phyloP scores from a whole-genome alignment of 2,329 filamentous ascomycete species.

The Fusarium sororula region DNA sequence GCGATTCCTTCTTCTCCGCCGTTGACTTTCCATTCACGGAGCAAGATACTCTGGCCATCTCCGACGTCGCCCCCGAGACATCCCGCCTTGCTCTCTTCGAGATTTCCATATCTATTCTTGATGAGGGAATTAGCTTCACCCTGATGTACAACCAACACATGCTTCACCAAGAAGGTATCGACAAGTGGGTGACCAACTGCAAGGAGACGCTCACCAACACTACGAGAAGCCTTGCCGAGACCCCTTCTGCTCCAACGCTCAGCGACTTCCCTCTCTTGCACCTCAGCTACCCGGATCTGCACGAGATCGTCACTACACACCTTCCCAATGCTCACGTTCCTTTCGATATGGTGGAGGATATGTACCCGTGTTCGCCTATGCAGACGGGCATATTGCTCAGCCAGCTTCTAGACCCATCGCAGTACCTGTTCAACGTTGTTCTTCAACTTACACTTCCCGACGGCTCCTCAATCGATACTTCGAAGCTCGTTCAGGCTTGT shows the following conservation, averaged over 20 bases:
- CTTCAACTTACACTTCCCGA: conserved; percentile 3
- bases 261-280: conserved; percentile 48
- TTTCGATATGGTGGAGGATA: conserved; percentile 42
- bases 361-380: conserved; percentile 52
- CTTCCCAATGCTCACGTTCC: conserved; percentile 31
- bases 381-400: conserved; percentile 51
- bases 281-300: conserved; percentile 42
- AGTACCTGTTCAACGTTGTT: conserved; percentile 32
- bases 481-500: conserved; percentile 19
- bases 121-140: background rate
- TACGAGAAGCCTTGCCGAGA: conserved; percentile 10
- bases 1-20: background rate
- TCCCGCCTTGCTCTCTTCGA: conserved; percentile 33
- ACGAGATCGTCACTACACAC: conserved; percentile 31
- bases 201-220: conserved; percentile 3
- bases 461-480: background rate
- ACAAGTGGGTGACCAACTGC: conserved; percentile 22
- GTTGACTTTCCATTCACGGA: background rate
- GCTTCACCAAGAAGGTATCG: conserved; percentile 20
- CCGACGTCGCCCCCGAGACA: conserved; percentile 16
- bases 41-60: background rate
- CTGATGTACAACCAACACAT: conserved; percentile 29
- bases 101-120: conserved; percentile 17
- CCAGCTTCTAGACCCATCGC: conserved; percentile 36
- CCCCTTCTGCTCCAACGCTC: conserved; percentile 38